Evolutionary conservation across 176 grass and related monocot genomes (phyloP), one percentile per base, ranked within the genome.

Genomic region (Alloteropsis semialata): DNA sequence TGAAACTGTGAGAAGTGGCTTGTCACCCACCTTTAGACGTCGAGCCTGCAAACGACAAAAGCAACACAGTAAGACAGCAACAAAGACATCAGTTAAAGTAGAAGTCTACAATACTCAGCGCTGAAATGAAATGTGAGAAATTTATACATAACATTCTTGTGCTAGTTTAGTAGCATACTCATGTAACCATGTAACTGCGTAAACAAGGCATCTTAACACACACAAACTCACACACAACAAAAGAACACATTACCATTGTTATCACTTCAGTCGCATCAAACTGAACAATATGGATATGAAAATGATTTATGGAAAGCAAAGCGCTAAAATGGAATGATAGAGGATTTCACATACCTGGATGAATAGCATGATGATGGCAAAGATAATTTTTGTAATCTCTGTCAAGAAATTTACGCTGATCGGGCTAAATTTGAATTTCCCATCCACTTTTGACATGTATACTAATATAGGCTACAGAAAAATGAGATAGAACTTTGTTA

Each of bases 391-490:
- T 30, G 92, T 89, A 79, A 91, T 50, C 89, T 98, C 95, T 30
- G 95, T 98, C 82, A 95, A 90, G 90, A 98, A 95, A 84, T 98
- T 98, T 70, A 98, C 95, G 29, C 95, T 95, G 69, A 98, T 80
- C 45, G 95, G 95, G 86, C 95, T 98, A 90, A 95, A 98, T 79
- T 98, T 94, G 80, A 98, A 98, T 61, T 89, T 95, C 24, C 95
- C 95, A 77, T 98, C 90, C 81, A 91, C 90, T 84, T 98, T 98
- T 57, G 84, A 98, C 82, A 95, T 91, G 84, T 98, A 95, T 15
- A 98, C 92, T 62, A 98, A 82, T 82, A 98, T 98, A 48, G 95
- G 92, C 95, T 98, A 72, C 44, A 93, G 41, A 75, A 88, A 83
- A 80, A 60, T 57, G 71, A 76, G 45, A 54, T 44, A 62, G 70